phyloP scores from a whole-genome alignment of 2,329 filamentous ascomycete genomes.

The Phialophora chinensis region DNA sequence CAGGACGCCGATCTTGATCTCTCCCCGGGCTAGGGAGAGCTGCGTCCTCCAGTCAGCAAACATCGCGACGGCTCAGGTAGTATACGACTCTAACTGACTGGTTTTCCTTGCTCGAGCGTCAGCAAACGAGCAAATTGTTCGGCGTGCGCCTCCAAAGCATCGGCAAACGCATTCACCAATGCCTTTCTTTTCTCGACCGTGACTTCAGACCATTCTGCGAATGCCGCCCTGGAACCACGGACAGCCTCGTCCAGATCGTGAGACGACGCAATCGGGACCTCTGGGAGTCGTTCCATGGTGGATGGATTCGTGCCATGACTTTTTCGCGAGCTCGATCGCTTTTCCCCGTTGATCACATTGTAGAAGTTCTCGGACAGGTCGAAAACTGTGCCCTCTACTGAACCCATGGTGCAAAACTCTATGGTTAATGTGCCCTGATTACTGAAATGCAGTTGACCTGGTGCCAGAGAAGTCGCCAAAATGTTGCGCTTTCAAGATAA shows the following conservation, averaged over 20 bases:
- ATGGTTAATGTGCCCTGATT: no score
- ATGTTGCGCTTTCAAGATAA: no score
- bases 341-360: slow-evolving; percentile 1
- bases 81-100: not conserved
- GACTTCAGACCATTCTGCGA: not conserved
- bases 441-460: no score
- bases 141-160: not conserved
- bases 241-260: not conserved
- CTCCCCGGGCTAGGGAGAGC: not conserved
- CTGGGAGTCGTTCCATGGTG: not conserved
- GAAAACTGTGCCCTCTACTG: not conserved
- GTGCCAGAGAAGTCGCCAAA: no score
- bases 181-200: not conserved
- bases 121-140: not conserved
- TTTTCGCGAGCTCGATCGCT: not conserved
- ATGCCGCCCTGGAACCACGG: not conserved
- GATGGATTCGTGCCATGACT: not conserved
- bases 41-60: not conserved
- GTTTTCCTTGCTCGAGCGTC: not conserved
- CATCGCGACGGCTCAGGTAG: not conserved
- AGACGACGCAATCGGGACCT: not conserved
- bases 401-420: not conserved
- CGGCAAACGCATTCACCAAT: not conserved
- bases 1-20: not conserved
- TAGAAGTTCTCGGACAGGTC: not conserved